Evolutionary conservation across 202 grass and related monocot species (phyloP).

Genomic region (Elaeis oleifera): DNA sequence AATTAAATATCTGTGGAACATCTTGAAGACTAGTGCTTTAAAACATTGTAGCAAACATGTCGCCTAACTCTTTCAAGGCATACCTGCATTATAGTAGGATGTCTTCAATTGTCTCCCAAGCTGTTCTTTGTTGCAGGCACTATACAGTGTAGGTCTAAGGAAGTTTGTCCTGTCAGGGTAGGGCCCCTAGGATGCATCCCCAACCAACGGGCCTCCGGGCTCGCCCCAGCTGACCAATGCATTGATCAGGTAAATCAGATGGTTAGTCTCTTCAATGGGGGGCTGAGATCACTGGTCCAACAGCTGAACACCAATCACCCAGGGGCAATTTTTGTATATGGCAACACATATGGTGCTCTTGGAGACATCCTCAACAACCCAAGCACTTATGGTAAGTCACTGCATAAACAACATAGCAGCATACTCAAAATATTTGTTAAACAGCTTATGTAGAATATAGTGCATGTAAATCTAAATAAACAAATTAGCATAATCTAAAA

Average conservation of each 20-base stretch:
- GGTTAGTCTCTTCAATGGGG: conserved; percentile 27
- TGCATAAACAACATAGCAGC: too few species aligned
- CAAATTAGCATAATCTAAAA: too few species aligned
- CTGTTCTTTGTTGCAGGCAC: conserved; percentile 20
- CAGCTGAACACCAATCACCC: conserved; percentile 35
- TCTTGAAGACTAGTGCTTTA: too few species aligned
- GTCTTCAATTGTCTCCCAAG: too few species aligned
- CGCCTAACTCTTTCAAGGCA: too few species aligned
- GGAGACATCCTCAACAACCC: conserved; percentile 25
- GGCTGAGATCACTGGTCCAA: conserved; percentile 28
- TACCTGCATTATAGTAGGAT: too few species aligned
- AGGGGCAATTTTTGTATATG: conserved; percentile 27
- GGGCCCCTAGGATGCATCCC: conserved; percentile 39
- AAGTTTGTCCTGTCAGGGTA: conserved; percentile 32
- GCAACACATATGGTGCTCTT: conserved; percentile 29
- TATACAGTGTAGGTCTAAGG: conserved; percentile 24
- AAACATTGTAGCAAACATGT: too few species aligned
- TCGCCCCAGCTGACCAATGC: conserved; percentile 11
- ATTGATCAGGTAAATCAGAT: conserved; percentile 25
- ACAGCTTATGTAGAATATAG: too few species aligned
- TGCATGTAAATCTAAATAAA: too few species aligned
- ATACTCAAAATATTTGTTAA: too few species aligned
- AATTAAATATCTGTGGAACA: too few species aligned
- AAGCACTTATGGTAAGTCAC: conserved; percentile 19
- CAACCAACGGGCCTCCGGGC: conserved; percentile 18